Evolutionary conservation across 1,139 yeast species (phyloP), one percentile per base, ranked within the genome.

Genomic region (Arxiozyma telluris): DNA sequence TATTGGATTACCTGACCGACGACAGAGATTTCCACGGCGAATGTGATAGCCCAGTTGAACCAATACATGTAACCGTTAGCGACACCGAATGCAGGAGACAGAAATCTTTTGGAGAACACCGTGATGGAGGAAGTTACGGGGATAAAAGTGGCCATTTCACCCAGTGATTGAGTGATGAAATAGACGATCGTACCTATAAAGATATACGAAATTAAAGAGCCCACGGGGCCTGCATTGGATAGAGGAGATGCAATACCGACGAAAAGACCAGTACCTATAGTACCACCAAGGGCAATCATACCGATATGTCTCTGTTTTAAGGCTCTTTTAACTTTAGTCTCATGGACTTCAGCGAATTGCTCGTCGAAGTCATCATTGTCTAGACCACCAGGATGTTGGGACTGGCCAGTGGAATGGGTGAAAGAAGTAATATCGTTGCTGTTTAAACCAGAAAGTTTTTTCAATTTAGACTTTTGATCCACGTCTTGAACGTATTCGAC

Each of bases 21-120:
- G 27, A 88, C 87, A 18, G 91, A 84, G 55, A 88, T 74, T 71
- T 88, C 96, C 57, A 87, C 80, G 7, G 95, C 88, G 71, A 81
- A 86, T 1, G 96, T 86, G 59, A 85, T 83, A 53, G 89, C 88
- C 93, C 94, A 87, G 22, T 87, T 80, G 70, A 86, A 87, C 91
- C 93, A 87, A 69, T 88, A 89, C 72, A 82, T 77, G 81, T 88
- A 87, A 54, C 93, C 94, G 62, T 83, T 82, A 49, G 94, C 83
- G 55, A 87, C 88, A 58, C 95, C 94, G 55, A 85, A 73, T 11
- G 90, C 81, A 34, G 84, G 84, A 12, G 86, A 80, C 54, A 80
- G 69, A 75, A 87, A 87, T 64, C 90, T 73, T 53, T 84, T 75
- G 12, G 77, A 70, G 62, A 77, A 78, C 20, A 73, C 78, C 38